phyloP scores from a whole-genome alignment of 305 asterid species.

The Ajuga reptans region DNA sequence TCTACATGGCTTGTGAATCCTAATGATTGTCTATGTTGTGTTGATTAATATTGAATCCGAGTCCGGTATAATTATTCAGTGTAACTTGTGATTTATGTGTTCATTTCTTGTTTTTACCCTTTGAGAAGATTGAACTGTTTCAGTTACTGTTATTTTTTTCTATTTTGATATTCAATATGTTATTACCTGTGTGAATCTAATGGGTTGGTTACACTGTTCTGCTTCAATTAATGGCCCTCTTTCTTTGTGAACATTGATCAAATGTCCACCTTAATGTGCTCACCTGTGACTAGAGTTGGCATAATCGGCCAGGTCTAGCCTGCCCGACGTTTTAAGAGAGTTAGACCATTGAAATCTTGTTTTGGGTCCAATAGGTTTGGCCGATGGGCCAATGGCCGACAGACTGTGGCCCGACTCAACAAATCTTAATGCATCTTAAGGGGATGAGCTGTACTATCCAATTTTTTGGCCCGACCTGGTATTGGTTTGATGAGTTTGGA shows the following conservation, averaged over 20 bases:
- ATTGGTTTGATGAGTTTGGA: too few species aligned
- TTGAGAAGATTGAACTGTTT: neutral
- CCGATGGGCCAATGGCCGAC: too few species aligned
- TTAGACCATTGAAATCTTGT: too few species aligned
- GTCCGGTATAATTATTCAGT: neutral
- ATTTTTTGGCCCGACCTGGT: too few species aligned
- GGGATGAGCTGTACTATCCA: too few species aligned
- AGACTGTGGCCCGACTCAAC: too few species aligned
- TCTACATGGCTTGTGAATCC: constrained; percentile 17
- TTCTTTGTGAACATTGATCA: neutral
- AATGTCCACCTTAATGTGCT: too few species aligned
- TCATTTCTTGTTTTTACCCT: neutral
- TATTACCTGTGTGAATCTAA: neutral
- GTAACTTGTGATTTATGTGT: neutral
- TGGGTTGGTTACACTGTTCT: neutral
- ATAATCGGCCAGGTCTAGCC: too few species aligned
- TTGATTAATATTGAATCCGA: neutral
- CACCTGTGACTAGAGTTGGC: too few species aligned
- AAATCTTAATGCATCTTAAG: too few species aligned
- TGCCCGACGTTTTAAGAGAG: too few species aligned
- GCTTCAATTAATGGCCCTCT: neutral
- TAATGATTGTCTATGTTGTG: neutral
- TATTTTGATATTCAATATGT: neutral
- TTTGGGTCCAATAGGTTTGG: too few species aligned
- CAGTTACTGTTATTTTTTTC: neutral